phyloP scores from a whole-genome alignment of 2,329 filamentous ascomycete species.

The Volutella citrinella region DNA sequence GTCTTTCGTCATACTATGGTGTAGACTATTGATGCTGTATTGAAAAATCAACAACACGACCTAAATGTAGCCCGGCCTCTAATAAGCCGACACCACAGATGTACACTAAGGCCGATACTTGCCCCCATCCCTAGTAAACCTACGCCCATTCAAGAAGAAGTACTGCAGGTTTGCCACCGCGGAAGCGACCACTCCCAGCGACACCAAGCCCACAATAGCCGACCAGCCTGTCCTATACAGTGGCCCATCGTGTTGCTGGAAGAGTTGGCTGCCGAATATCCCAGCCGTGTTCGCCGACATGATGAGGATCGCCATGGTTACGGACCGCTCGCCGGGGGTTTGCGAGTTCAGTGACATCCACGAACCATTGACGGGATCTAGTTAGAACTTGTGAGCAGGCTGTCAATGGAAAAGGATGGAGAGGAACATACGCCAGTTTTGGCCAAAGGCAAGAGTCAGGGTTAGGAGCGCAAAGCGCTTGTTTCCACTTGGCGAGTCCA shows the following conservation, averaged over 20 bases:
- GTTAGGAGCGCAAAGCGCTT: constrained; percentile 14
- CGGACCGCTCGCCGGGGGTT: constrained; percentile 26
- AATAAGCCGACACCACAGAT: too few species aligned
- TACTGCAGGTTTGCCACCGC: constrained; percentile 22
- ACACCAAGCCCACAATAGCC: constrained; percentile 21
- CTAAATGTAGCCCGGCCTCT: too few species aligned
- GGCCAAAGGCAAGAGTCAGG: constrained; percentile 13
- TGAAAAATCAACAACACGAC: too few species aligned
- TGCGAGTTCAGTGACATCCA: constrained; percentile 29
- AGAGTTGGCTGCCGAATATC: constrained; percentile 29
- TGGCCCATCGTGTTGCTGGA: constrained; percentile 27
- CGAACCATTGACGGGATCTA: constrained; percentile 26
- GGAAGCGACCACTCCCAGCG: constrained; percentile 18
- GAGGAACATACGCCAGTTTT: constrained; percentile 17
- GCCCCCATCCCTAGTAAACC: constrained; percentile 9
- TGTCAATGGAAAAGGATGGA: accelerated
- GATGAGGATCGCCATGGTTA: constrained; percentile 32
- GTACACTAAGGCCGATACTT: constrained; percentile 18
- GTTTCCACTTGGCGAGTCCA: constrained; percentile 14
- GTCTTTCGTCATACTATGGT: too few species aligned
- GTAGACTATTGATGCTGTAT: too few species aligned
- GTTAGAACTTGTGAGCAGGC: neutral
- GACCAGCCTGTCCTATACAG: constrained; percentile 28
- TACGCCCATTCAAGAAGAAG: constrained; percentile 38
- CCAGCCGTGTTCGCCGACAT: constrained; percentile 31